Evolutionary conservation across 331 rosid genomes (phyloP), one percentile per base, ranked within the genome.

Genomic region (Rhamnella rubrinervis): DNA sequence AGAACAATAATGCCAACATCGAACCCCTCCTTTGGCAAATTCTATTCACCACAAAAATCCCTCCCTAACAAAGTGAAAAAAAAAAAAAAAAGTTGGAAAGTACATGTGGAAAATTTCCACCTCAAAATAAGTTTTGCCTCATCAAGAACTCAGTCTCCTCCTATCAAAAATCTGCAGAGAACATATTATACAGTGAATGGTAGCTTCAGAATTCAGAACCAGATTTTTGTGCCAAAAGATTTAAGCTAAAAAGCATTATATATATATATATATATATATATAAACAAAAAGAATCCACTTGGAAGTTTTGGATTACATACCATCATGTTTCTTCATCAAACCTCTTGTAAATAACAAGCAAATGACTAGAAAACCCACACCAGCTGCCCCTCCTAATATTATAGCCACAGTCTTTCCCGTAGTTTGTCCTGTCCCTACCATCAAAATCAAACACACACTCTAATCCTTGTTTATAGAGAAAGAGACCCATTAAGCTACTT

Each of bases 401-500:
- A 91, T 82, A 60, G 97, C 98, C 72, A 86, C 97, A 0, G 97
- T 93, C 83, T 85, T 91, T 70, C 97, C 96, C 70, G 91, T 85
- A 75, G 80, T 87, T 74, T 74, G 79, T 68, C 88, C 95, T 74
- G 89, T 67, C 72, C 87, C 85, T 80, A 41, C 70, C 70, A 58
- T 71, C 83, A 65, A 23, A 49, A 65, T 51, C 38, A 51, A 50
- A 41, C 40, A 77, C 35, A 77, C 59, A 66, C 13, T 38, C 37
- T 70, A 71, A 71, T 60, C 19, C 59, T 46, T 26, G 56, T 46
- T 12, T 49, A 26, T 16, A 35, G 7, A 63, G 20, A 35, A 67
- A 11, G 18, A 70, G 3, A 66, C 13, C 59, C 49, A 19, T 60
- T 11, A 40, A 53, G n/a, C 59, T 23, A 41, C 13, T 41, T 7